Conservation (phyloP, 805 yeast species). For the Wickerhamomyces hampshirensis region DNA sequence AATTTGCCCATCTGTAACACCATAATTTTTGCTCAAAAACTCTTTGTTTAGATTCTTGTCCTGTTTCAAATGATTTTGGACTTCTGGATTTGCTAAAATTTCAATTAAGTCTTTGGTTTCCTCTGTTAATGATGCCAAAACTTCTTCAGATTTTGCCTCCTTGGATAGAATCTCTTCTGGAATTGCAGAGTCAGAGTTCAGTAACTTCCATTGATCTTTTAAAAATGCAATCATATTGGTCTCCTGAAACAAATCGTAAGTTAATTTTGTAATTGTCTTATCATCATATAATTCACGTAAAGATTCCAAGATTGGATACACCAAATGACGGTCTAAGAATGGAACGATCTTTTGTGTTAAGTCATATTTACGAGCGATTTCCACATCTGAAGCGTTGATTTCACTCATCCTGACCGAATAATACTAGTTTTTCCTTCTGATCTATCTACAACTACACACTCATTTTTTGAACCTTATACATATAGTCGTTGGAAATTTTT, state of each 20-base stretch:
- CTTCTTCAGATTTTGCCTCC: constrained; percentile 36
- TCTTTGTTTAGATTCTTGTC: constrained; percentile 51
- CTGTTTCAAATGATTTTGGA: constrained; percentile 46
- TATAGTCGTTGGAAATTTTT: too few species aligned
- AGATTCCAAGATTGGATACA: constrained; percentile 47
- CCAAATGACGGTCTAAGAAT: constrained; percentile 58
- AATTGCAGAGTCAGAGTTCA: constrained; percentile 34
- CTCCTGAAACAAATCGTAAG: constrained; percentile 50
- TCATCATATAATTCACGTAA: constrained; percentile 42
- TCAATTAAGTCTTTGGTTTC: constrained; percentile 42
- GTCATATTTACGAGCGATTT: constrained; percentile 45
- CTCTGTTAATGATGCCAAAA: constrained; percentile 32
- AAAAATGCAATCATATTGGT: constrained; percentile 52
- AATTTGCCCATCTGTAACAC: constrained; percentile 44
- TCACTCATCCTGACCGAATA: constrained; percentile 23
- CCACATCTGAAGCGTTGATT: constrained; percentile 30
- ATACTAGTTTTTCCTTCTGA: neutral
- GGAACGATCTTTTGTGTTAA: constrained; percentile 49
- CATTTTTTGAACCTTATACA: too few species aligned
- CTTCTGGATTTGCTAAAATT: constrained; percentile 43
- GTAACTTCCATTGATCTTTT: constrained; percentile 37
- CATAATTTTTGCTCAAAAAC: constrained; percentile 39
- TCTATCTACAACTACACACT: constrained; percentile 3
- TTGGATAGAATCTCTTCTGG: constrained; percentile 39
- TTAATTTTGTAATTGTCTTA: constrained; percentile 39